Percentiles rank a stretch among this genome's conserved stretches.
Conservation (phyloP, 768 basidiomycete genomes). For the Suillus decipiens region DNA sequence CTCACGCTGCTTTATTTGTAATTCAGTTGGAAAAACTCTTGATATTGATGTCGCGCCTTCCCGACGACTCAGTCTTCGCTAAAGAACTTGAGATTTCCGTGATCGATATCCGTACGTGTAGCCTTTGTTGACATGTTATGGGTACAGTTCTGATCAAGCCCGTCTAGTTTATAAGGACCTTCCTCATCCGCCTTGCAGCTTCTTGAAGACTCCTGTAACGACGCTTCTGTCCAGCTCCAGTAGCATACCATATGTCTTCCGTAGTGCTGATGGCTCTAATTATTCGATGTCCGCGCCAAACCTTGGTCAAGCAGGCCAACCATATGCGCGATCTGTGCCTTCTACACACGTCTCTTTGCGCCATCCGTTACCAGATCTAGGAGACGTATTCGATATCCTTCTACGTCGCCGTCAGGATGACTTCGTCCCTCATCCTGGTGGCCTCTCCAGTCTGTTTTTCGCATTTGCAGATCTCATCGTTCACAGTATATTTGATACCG, state of each 20-base stretch:
- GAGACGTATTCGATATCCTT: slow-evolving; percentile 71
- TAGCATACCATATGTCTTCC: slow-evolving; percentile 49
- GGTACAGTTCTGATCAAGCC: background rate
- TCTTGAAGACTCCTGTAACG: background rate
- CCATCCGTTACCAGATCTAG: slow-evolving; percentile 61
- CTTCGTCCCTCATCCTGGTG: slow-evolving; percentile 60
- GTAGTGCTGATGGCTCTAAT: slow-evolving; percentile 61
- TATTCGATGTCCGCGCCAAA: slow-evolving; percentile 57
- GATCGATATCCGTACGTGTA: slow-evolving; percentile 59
- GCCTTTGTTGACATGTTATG: background rate
- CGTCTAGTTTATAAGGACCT: slow-evolving; percentile 74
- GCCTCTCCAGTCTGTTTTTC: slow-evolving; percentile 74
- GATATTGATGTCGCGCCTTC: slow-evolving; percentile 57
- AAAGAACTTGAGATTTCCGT: slow-evolving; percentile 48
- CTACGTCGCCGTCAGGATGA: slow-evolving; percentile 40
- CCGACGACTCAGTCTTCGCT: slow-evolving; percentile 28
- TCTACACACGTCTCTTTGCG: slow-evolving; percentile 43
- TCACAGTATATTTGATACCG: slow-evolving; percentile 69
- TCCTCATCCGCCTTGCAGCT: slow-evolving; percentile 63
- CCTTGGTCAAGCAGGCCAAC: slow-evolving; percentile 59
- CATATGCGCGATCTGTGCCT: slow-evolving; percentile 71
- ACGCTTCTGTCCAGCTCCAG: slow-evolving; percentile 9
- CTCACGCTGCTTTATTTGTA: slow-evolving; percentile 13
- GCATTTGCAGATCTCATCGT: slow-evolving; percentile 79
- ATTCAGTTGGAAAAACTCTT: slow-evolving; percentile 64